phyloP scores from a whole-genome alignment of 2,329 filamentous ascomycete genomes.

The Colletotrichum orchidophilum region DNA sequence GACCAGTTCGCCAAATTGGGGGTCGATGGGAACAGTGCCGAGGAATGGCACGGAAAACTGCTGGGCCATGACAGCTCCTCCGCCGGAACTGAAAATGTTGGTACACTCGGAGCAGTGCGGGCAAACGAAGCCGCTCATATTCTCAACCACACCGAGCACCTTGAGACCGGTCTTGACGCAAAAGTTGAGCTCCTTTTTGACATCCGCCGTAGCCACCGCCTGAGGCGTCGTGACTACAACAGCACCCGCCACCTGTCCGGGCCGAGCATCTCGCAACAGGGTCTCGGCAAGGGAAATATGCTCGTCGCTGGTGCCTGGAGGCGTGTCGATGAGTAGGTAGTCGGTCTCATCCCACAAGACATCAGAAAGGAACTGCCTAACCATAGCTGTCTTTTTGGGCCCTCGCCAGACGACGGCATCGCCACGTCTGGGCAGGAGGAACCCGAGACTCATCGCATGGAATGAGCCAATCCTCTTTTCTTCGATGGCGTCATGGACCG shows the following conservation, averaged over 20 bases:
- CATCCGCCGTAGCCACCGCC: slow-evolving; percentile 91
- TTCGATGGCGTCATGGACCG: slow-evolving; percentile 74
- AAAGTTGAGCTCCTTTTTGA: slow-evolving; percentile 94
- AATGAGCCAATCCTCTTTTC: slow-evolving; percentile 68
- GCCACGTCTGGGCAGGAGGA: slow-evolving; percentile 82
- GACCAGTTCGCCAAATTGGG: slow-evolving; percentile 87
- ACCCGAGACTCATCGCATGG: slow-evolving; percentile 91
- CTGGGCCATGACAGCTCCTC: slow-evolving; percentile 86
- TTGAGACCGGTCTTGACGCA: slow-evolving; percentile 84
- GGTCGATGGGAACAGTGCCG: slow-evolving; percentile 90
- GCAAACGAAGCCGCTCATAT: slow-evolving; percentile 95
- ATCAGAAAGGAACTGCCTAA: slow-evolving; percentile 92
- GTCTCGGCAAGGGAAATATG: slow-evolving; percentile 95
- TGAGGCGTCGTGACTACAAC: slow-evolving; percentile 97
- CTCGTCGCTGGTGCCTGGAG: slow-evolving; percentile 95
- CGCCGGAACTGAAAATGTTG: slow-evolving; percentile 91
- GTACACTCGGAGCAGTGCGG: slow-evolving; percentile 85
- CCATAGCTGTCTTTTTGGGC: slow-evolving; percentile 99
- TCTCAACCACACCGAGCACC: slow-evolving; percentile 91
- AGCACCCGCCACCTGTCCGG: slow-evolving; percentile 81
- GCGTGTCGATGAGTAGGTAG: slow-evolving; percentile 94
- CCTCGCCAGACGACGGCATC: slow-evolving; percentile 98
- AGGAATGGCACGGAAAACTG: slow-evolving; percentile 88
- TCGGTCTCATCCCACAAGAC: slow-evolving; percentile 90
- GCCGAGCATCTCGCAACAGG: slow-evolving; percentile 69